Percentiles rank a stretch among this genome's conserved stretches.
phyloP scores from a whole-genome alignment of 164 flowering plant genomes.

The Umbellularia californica region DNA sequence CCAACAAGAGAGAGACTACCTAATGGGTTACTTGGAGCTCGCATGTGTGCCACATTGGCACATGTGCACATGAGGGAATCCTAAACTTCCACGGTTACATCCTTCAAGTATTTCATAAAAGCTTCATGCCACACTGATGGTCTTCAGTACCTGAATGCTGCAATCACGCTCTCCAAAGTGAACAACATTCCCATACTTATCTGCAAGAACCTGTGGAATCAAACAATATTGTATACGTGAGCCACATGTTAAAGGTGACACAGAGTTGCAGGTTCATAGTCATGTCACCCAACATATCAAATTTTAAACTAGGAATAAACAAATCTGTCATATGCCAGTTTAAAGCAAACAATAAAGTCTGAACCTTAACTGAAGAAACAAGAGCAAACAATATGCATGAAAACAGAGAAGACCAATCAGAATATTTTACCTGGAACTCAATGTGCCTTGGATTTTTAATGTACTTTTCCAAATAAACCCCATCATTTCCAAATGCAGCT shows the following conservation, averaged over 20 bases:
- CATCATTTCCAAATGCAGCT: constrained; percentile 98
- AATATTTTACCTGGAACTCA: constrained; percentile 79
- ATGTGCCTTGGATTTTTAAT: constrained; percentile 94
- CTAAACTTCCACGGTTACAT: neutral
- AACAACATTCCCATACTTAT: constrained; percentile 84
- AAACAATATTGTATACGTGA: constrained; percentile 6
- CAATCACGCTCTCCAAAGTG: constrained; percentile 99
- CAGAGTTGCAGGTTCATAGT: too few species aligned
- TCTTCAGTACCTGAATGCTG: constrained; percentile 82
- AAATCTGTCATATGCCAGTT: too few species aligned
- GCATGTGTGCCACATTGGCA: neutral
- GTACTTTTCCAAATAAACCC: constrained; percentile 93
- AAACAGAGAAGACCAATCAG: neutral
- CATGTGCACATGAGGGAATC: neutral
- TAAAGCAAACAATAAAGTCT: neutral
- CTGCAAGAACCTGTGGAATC: constrained; percentile 81
- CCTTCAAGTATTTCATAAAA: neutral
- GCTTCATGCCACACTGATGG: neutral
- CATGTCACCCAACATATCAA: too few species aligned
- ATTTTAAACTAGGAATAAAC: too few species aligned
- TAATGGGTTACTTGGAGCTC: neutral
- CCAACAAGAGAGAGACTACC: too few species aligned
- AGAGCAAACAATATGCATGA: neutral
- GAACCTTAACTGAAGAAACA: neutral
- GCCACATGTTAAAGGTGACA: neutral